Evolutionary conservation across 768 basidiomycete genomes (phyloP), one percentile per base, ranked within the genome.

Genomic region (Tricholoma saponaceum): DNA sequence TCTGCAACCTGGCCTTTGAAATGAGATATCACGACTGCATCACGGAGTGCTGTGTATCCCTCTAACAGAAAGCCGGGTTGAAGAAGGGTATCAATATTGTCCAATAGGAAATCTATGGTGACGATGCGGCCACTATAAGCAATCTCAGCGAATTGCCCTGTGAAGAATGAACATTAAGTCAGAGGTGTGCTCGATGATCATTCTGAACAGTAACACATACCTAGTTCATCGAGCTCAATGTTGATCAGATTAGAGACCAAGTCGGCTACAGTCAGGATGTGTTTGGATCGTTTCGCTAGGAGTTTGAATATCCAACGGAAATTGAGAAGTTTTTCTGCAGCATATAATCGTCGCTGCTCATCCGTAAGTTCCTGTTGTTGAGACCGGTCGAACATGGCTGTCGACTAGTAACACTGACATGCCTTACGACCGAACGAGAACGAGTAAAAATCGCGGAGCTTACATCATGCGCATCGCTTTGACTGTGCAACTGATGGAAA

Each of bases 91-190:
- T 69, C 66, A 35, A 76, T 64, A 61, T 81, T 72, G 14, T 72
- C 55, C 58, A 81, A 75, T 12, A 85, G 63, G 60, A 75, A 73
- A n/a, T 71, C 66, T 28, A 78, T 67, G 18, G 79, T 72, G 39
- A 80, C 60, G 4, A 69, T 54, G 25, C 46, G 46, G 25, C 46
- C 46, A 53, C 78, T 76, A 61, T 84, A 80, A 1, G 76, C 76
- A 6, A 82, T 49, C 64, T 85, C 82, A 6, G 82, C 78, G 65
- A 83, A 85, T 70, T 85, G 79, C 13, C 83, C 81, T 76, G 65
- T 30, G n/a, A 57, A 25, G 18, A 18, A 44, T 51, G 30, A 18
- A 39, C 33, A 37, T 16, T 57, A 13, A 51, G 54, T 25, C 22
- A 2, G 16, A 14, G 16, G 7, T 22, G 20, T 22, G 20, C 14